These are phyloP conservation scores for Plasmodium coatneyi DNA, from an alignment of 169 alveolate species.

Conservation along the genomic window DNA sequence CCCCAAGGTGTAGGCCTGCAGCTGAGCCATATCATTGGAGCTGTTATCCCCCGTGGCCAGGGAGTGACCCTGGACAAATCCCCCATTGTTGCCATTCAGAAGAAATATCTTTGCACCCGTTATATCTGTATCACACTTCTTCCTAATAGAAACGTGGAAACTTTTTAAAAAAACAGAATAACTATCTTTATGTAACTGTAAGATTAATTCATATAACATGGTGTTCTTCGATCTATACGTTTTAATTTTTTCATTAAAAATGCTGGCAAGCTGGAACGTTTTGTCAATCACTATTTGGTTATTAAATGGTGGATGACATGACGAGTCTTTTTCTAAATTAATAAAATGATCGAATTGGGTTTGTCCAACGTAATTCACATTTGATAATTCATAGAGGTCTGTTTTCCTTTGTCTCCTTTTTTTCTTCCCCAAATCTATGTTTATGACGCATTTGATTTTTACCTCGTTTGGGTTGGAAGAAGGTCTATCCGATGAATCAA, in stretches of 20 bases:
- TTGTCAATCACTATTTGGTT: conserved; percentile 55
- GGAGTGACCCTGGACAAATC: background rate
- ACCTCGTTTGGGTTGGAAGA: background rate
- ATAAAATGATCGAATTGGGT: conserved; percentile 41
- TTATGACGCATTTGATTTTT: conserved; percentile 34
- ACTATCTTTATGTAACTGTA: conserved; percentile 58
- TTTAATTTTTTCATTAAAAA: conserved; percentile 65
- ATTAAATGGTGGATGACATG: background rate
- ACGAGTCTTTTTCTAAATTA: conserved; percentile 2
- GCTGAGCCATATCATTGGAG: background rate
- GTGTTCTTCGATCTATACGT: conserved; percentile 60
- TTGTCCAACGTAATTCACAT: conserved; percentile 49
- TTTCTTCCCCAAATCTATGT: conserved; percentile 8
- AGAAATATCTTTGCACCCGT: conserved; percentile 33
- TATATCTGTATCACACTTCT: conserved; percentile 22
- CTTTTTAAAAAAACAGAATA: conserved; percentile 60
- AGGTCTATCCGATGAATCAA: background rate
- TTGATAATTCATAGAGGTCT: conserved; percentile 20
- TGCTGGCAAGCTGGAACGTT: conserved; percentile 40
- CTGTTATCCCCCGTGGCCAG: background rate
- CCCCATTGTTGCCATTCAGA: background rate
- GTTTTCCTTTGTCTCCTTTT: conserved; percentile 39
- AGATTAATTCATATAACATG: conserved; percentile 56
- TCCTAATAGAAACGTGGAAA: conserved; percentile 22
- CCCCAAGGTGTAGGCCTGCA: background rate